phyloP scores from a whole-genome alignment of 306 rosid species.

The Astragalus membranaceus region DNA sequence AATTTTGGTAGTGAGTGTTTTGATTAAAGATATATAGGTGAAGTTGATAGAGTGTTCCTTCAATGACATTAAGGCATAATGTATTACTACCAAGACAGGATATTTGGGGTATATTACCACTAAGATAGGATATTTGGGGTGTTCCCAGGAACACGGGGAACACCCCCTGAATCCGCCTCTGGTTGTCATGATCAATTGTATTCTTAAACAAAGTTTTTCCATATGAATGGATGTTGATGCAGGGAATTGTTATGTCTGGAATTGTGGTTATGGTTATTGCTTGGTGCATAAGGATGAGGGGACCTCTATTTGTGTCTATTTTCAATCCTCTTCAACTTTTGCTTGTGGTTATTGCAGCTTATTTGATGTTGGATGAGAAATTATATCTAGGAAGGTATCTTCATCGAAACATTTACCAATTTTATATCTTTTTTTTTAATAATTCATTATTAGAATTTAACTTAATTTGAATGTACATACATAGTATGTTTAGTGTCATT shows the following conservation, averaged over 20 bases:
- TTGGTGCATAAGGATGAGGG: conserved; percentile 22
- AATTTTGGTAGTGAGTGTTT: too few relatives aligned
- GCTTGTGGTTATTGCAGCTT: conserved; percentile 11
- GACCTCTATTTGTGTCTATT: conserved; percentile 17
- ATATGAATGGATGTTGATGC: not conserved
- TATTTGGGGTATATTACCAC: too few relatives aligned
- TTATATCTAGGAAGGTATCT: conserved; percentile 22
- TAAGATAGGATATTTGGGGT: too few relatives aligned
- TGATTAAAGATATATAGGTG: too few relatives aligned
- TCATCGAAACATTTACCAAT: too few relatives aligned
- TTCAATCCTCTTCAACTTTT: conserved; percentile 27
- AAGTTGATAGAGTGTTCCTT: too few relatives aligned
- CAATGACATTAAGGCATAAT: too few relatives aligned
- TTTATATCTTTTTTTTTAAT: too few relatives aligned
- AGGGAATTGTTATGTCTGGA: conserved; percentile 24
- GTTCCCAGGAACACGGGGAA: too few relatives aligned
- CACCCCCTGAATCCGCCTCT: too few relatives aligned
- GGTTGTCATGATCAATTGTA: too few relatives aligned
- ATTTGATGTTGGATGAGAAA: conserved; percentile 14
- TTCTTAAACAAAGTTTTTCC: not conserved
- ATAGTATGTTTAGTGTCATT: not conserved
- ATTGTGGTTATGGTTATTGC: not conserved
- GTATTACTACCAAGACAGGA: too few relatives aligned
- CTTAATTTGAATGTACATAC: not conserved
- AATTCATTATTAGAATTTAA: not conserved